Evolutionary conservation across 129 eudicot genomes (phyloP).

Genomic region (Ambrosia trifida): DNA sequence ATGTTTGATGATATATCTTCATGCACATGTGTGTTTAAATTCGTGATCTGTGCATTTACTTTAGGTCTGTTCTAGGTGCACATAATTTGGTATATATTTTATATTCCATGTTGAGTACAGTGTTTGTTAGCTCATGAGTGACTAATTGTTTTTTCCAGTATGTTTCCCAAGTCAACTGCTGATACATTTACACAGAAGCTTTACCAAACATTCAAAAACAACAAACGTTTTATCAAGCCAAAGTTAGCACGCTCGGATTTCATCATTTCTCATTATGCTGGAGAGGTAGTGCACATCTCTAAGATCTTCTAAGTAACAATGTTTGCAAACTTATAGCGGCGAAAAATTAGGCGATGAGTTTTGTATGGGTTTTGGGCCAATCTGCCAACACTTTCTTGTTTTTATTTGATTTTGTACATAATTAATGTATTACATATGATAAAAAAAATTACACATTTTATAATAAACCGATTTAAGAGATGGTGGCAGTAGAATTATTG

Average conservation of each 20-base stretch:
- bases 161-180: slow-evolving; percentile 98
- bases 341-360: background rate
- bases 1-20: background rate
- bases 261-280: slow-evolving; percentile 95
- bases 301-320: slow-evolving; percentile 6
- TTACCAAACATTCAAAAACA: slow-evolving; percentile 75
- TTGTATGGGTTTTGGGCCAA: background rate
- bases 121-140: slow-evolving; percentile 28
- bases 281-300: slow-evolving; percentile 60
- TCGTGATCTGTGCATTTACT: slow-evolving; percentile 12
- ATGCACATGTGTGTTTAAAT: slow-evolving; percentile 9
- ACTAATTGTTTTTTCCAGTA: slow-evolving; percentile 55
- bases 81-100: slow-evolving; percentile 1
- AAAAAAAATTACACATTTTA: background rate
- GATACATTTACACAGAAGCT: slow-evolving; percentile 95
- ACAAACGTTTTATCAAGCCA: slow-evolving; percentile 84
- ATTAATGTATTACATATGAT: background rate
- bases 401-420: background rate
- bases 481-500: background rate
- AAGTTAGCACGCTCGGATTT: slow-evolving; percentile 91
- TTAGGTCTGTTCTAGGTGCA: slow-evolving; percentile 1
- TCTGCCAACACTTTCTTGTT: background rate
- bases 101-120: slow-evolving; percentile 8
- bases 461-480: background rate
- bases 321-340: slow-evolving; percentile 15